Evolutionary conservation across 352 stramenopile species (phyloP).

Genomic region (Pythium insidiosum): DNA sequence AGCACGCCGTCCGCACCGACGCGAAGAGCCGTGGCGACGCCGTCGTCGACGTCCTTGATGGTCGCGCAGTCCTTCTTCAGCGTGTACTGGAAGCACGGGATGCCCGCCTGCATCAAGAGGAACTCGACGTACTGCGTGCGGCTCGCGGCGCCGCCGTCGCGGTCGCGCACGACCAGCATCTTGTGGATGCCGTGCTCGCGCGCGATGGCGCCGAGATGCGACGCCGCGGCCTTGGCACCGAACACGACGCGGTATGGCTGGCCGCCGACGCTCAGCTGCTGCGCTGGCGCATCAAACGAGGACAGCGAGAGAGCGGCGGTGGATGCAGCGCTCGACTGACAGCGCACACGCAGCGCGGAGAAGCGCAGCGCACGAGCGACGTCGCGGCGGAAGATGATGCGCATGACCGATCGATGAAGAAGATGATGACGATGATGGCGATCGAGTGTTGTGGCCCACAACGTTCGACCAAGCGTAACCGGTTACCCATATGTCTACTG

Average conservation of each 20-base stretch:
- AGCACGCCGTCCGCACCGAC: constrained; percentile 63
- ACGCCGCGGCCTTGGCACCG: constrained; percentile 32
- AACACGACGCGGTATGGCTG: constrained; percentile 41
- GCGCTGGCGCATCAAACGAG: constrained; percentile 27
- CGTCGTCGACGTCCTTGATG: constrained; percentile 41
- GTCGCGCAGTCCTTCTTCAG: constrained; percentile 60
- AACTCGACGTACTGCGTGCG: constrained; percentile 68
- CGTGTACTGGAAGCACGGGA: constrained; percentile 73
- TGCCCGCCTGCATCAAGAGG: constrained; percentile 51
- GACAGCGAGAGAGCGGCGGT: not conserved
- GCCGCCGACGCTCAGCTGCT: constrained; percentile 26
- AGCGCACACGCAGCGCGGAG: too few species aligned
- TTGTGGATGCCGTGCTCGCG: constrained; percentile 38
- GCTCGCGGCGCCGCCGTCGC: constrained; percentile 36
- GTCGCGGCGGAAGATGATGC: too few species aligned
- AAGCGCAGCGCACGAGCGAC: too few species aligned
- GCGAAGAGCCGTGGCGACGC: constrained; percentile 35
- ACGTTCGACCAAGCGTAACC: too few species aligned
- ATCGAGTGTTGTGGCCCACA: too few species aligned
- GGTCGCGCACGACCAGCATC: constrained; percentile 65
- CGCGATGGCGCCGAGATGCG: constrained; percentile 29
- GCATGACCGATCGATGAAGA: too few species aligned
- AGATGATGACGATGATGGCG: too few species aligned
- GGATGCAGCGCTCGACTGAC: too few species aligned
- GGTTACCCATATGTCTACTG: too few species aligned